A percentile compares a stretch with the other conserved stretches of the same genome.
Conservation (phyloP, 106 monocot species). For the Platanthera zijinensis region DNA sequence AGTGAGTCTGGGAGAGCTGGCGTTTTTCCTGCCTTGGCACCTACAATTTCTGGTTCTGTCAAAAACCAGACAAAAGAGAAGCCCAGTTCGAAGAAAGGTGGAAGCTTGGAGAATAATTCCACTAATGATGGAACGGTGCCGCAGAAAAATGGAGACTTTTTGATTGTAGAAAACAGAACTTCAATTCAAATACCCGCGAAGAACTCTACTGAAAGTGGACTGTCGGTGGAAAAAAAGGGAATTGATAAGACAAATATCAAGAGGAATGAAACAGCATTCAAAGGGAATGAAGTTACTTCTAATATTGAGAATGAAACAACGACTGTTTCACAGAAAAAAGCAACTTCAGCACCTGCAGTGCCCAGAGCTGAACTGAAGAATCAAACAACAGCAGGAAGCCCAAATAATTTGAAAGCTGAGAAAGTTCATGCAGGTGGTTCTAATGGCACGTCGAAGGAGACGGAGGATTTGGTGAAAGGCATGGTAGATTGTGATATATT, state of each 20-base stretch:
- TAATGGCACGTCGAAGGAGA: not conserved
- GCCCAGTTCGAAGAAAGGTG: not conserved
- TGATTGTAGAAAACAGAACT: not conserved
- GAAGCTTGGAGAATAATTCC: not conserved
- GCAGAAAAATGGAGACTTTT: not conserved
- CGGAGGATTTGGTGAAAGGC: conserved; percentile 26
- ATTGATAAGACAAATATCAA: not conserved
- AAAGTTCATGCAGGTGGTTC: not conserved
- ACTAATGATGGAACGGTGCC: not conserved
- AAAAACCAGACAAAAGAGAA: conserved; percentile 7
- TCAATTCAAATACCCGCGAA: not conserved
- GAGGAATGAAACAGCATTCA: not conserved
- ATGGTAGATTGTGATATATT: conserved; percentile 56
- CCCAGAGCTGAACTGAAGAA: not conserved
- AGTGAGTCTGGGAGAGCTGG: conserved; percentile 11
- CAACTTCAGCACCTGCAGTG: not conserved
- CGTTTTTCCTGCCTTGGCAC: not conserved
- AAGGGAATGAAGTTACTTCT: not conserved
- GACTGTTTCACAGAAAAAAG: not conserved
- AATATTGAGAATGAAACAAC: not conserved
- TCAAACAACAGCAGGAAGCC: not conserved
- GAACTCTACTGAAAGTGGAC: not conserved
- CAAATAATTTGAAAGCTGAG: not conserved
- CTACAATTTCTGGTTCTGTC: not conserved
- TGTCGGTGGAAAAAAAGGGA: not conserved